phyloP scores from a whole-genome alignment of 2,329 filamentous ascomycete genomes.

The Fusarium guadeloupense region DNA sequence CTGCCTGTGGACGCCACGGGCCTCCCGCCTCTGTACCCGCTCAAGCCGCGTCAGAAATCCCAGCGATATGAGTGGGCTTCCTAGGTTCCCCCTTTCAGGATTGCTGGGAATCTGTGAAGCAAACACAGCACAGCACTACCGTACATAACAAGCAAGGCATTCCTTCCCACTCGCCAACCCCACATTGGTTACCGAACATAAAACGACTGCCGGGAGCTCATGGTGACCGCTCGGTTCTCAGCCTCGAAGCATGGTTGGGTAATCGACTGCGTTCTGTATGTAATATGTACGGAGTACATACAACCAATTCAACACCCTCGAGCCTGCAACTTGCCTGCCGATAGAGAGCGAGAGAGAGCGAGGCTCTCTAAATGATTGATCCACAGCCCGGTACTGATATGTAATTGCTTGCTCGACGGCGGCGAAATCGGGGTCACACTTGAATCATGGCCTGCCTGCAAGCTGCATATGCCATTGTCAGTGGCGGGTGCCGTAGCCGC shows the following conservation, averaged over 20 bases:
- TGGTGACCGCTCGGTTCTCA: slow-evolving; percentile 10
- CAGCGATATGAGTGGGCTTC: slow-evolving; percentile 19
- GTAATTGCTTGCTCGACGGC: slow-evolving; percentile 34
- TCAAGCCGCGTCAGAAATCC: slow-evolving; percentile 37
- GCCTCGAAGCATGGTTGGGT: slow-evolving; percentile 13
- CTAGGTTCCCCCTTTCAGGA: slow-evolving; percentile 17
- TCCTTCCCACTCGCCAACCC: slow-evolving; percentile 24
- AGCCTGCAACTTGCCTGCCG: not conserved
- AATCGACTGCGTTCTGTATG: not conserved
- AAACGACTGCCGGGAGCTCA: slow-evolving; percentile 29
- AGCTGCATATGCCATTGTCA: slow-evolving; percentile 40
- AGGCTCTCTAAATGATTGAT: slow-evolving; percentile 9
- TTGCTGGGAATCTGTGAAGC: slow-evolving; percentile 18
- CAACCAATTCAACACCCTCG: not conserved
- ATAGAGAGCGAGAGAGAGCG: not conserved
- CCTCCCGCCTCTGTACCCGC: slow-evolving; percentile 41
- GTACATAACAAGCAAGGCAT: slow-evolving; percentile 21
- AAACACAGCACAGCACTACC: slow-evolving; percentile 11
- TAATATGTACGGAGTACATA: no score
- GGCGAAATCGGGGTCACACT: slow-evolving; percentile 30
- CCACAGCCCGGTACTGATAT: slow-evolving; percentile 31
- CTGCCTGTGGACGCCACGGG: slow-evolving; percentile 40
- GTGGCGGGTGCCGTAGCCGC: slow-evolving; percentile 44
- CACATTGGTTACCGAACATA: slow-evolving; percentile 30
- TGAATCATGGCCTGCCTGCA: slow-evolving; percentile 37